A percentile compares a stretch with the other conserved stretches of the same genome.
Evolutionary conservation across 139 green algal species (phyloP).

Genomic region (Marvania coccoides): DNA sequence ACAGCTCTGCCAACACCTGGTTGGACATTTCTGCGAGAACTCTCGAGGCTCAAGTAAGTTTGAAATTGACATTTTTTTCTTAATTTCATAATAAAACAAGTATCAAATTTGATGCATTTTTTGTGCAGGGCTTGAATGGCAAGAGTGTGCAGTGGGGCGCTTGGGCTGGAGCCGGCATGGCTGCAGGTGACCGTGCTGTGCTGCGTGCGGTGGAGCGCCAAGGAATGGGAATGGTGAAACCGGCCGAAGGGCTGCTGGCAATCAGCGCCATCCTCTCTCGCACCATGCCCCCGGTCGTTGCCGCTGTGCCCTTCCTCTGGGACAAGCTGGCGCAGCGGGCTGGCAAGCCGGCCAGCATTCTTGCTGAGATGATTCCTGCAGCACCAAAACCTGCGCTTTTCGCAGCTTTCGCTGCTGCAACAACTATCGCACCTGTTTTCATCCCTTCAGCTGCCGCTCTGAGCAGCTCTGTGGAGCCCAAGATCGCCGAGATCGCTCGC

Average conservation of each 20-base stretch:
- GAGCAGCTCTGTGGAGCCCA: neutral
- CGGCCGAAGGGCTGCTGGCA: conserved; percentile 15
- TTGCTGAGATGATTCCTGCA: neutral
- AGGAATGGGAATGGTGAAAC: conserved; percentile 50
- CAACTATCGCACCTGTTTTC: neutral
- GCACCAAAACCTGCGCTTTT: neutral
- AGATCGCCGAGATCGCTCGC: neutral
- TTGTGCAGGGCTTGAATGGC: conserved; percentile 10
- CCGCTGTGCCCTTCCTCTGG: conserved; percentile 16
- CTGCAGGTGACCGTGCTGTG: conserved; percentile 30
- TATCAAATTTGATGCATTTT: neutral
- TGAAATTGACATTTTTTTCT: too few species aligned
- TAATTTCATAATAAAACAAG: too few species aligned
- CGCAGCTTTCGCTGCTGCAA: neutral
- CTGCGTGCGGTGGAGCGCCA: conserved; percentile 47
- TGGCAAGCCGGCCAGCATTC: neutral
- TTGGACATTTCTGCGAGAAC: conserved; percentile 36
- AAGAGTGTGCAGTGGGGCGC: conserved; percentile 43
- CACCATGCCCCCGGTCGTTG: neutral
- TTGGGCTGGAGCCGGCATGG: conserved; percentile 38
- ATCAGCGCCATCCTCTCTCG: neutral
- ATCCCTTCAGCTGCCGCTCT: neutral
- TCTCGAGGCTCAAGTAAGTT: neutral
- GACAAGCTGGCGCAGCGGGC: neutral
- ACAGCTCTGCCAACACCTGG: conserved; percentile 61